Base-by-base conservation (phyloP, 495 filamentous ascomycete genomes). In the Parmelia sp. region DNA sequence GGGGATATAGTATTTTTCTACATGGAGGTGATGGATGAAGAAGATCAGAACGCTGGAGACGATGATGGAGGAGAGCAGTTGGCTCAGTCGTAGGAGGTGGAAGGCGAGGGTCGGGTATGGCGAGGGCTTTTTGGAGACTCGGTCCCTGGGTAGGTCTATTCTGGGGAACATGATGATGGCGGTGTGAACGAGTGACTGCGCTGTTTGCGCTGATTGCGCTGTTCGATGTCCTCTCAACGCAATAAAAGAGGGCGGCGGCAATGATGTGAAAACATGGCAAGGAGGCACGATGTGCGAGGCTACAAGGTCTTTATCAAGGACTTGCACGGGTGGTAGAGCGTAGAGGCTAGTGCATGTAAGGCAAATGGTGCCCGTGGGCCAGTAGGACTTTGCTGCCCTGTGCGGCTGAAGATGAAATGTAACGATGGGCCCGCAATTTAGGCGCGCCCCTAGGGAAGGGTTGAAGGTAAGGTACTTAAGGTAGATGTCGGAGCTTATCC, bases 11-110 rank as follows among this genome's bases (percentile, higher is more conserved):
- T 78, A 83, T 40, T 78, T 73, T 63, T 82, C 81, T 42, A 74
- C 66, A 57, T 78, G 77, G 37, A 89, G 79, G 65, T 86, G 80
- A 67, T 80, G 81, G 60, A 83, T 80, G 74, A 90, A 90, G 66
- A 83, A 83, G 56, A 74, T 75, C 69, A 88, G 81, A 45, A 88
- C 82, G 60, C 75, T 78, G 36, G 74, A 80, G 65, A 87, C 83
- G 36, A 88, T 75, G 61, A 85, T 40, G 7, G 83, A 74, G 21
- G 84, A 83, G 31, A 86, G 61, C 17, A 86, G 74, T 63, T 80
- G 78, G 23, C 76, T 61, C 47, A 71, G 65, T 36, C 85, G 79
- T 44, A 88, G 75, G 51, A 75, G 61, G 69, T 90, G 83, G 71
- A 88, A 90, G 2, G 80, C 76, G 19, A 86, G 64, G 4, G 76